Evolutionary conservation across 495 filamentous ascomycete genomes (phyloP), one percentile per base, ranked within the genome.

Genomic region (Trichoderma asperelloides): DNA sequence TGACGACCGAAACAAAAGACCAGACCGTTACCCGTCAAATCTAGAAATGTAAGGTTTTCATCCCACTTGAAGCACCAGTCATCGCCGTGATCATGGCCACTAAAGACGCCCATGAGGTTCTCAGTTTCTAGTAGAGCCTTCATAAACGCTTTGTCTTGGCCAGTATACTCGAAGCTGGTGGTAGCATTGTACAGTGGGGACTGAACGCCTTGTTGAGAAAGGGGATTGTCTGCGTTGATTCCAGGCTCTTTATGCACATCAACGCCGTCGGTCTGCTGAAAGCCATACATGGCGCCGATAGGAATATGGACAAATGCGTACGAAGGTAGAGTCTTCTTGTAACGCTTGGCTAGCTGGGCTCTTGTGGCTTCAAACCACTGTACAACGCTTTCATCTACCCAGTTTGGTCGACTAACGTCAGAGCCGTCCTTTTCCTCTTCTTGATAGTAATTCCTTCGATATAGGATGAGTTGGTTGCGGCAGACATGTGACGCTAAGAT

Each of bases 301-400:
- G 89, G 90, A 66, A 92, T 92, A 70, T 92, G 90, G 12, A 88
- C 87, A 72, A 93, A 93, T 0, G 83, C 88, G 3, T 92, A 70
- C 15, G 85, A 87, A 0, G 89, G 90, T 25, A 91, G 79, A 0
- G 65, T 69, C 23, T 63, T 69, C 1, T 76, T 74, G 47, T 84
- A 82, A 66, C 77, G 69, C 6, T 63, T 67, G 2, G 71, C 71
- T 12, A 91, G 73, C n/a, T 75, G 68, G 39, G 72, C 68, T 65
- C 81, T 81, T 13, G 82, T 83, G 6, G 75, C 16, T 0, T 62
- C 72, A 73, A 89, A 91, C 89, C 89, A 92, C 16, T 70, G 63
- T 0, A 86, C 84, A 0, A 87, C 87, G 63, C 74, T 69, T 30
- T 69, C 49, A 57, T 79, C 75, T 12, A 84, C 79, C 81, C 81